These are phyloP conservation scores for Alternaria solani DNA, from an alignment of 2,329 filamentous ascomycete genomes.

Conservation along the genomic window DNA sequence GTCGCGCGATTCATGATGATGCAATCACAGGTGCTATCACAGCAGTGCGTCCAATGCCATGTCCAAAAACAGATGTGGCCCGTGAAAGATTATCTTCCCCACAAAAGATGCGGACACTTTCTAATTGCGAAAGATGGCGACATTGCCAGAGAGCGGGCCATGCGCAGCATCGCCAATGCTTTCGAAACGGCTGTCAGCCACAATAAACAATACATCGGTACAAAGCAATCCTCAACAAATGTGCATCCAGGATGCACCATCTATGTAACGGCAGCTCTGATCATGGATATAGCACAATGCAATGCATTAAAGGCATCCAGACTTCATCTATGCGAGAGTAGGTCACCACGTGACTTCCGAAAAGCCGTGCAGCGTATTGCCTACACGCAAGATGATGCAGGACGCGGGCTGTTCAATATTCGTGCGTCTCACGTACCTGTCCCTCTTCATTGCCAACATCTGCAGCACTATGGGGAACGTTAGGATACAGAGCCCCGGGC, in stretches of 20 bases:
- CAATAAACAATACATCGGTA: slow-evolving; percentile 3
- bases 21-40: slow-evolving; percentile 11
- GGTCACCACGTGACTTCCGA: slow-evolving; percentile 8
- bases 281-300: slow-evolving; percentile 4
- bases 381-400: slow-evolving; percentile 34
- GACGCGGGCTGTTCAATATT: slow-evolving; percentile 20
- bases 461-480: slow-evolving; percentile 34
- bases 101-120: slow-evolving; percentile 33
- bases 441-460: slow-evolving; percentile 25
- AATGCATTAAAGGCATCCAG: slow-evolving; percentile 4
- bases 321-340: slow-evolving; percentile 6
- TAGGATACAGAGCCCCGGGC: slow-evolving; percentile 24
- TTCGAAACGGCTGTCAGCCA: slow-evolving; percentile 14
- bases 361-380: slow-evolving; percentile 15
- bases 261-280: background rate
- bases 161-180: slow-evolving; percentile 16
- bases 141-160: slow-evolving; percentile 27
- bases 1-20: slow-evolving; percentile 19
- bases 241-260: slow-evolving; percentile 2
- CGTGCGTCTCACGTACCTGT: slow-evolving; percentile 13
- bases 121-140: slow-evolving; percentile 32
- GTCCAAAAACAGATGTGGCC: slow-evolving; percentile 25
- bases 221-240: background rate
- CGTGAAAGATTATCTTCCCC: slow-evolving; percentile 27
- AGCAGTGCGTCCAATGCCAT: slow-evolving; percentile 9